Base-by-base conservation (phyloP, 495 filamentous ascomycete genomes). In the Neurospora africana region DNA sequence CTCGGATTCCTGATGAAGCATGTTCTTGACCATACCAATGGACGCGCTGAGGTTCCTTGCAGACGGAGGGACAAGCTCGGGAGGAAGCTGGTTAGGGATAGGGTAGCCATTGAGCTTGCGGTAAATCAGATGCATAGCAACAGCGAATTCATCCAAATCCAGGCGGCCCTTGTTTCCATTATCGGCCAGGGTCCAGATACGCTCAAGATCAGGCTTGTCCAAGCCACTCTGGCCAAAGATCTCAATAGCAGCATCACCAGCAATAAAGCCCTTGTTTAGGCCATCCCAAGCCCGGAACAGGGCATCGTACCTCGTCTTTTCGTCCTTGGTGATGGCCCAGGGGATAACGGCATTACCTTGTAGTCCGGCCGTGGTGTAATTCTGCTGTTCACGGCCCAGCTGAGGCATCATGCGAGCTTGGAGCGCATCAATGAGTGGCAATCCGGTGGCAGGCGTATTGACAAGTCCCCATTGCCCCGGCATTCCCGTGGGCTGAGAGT, bases 121-220 rank as follows among this genome's bases (percentile, higher is more conserved):
- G 79, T 98, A 99, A 71, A 99, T 98, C 80, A 99, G 83, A 86
- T 99, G 96, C 95, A 99, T 99, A 8, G 93, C 95, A 44, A 99
- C 94, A 21, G 96, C 94, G 79, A 99, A 99, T 77, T 99, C 96
- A 80, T 99, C 96, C 82, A 98, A 91, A 74, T 99, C 94, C 5
- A 99, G 87, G 72, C 93, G 89, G 15, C 96, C 96, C 77, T 92
- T 93, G 81, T 99, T 97, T 70, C 92, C 88, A 35, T 95, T 90
- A 79, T 99, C 96, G 8, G 95, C 92, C 35, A 99, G 83, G 35
- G 95, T 98, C 96, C 96, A 99, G 74, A 98, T 90, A 38, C 89
- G 87, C 83, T 98, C 96, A 40, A 99, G 83, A 74, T 98, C 95
- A 27, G 90, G 82, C 77, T 94, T 94, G 33, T 93, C 93, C 68